These are phyloP conservation scores for Phytophthora pinifolia DNA, from an alignment of 352 stramenopile genomes.

Conservation along the genomic window DNA sequence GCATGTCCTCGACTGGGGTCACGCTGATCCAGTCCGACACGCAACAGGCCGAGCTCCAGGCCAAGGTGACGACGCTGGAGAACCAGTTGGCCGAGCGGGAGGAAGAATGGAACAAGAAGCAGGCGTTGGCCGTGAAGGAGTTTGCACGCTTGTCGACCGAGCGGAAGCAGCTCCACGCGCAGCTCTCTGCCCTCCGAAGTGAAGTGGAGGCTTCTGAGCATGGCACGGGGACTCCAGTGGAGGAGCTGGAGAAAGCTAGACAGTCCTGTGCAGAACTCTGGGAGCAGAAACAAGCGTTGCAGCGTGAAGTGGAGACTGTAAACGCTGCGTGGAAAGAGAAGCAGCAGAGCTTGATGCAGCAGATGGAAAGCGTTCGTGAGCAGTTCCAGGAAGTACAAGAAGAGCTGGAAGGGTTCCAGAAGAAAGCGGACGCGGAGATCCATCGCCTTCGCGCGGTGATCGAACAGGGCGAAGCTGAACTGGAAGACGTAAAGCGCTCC, in stretches of 20 bases:
- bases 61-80: constrained; percentile 33
- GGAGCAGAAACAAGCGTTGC: constrained; percentile 33
- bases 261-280: constrained; percentile 20
- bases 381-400: constrained; percentile 47
- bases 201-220: constrained; percentile 8
- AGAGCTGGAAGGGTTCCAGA: too few species aligned
- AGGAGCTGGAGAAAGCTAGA: constrained; percentile 25
- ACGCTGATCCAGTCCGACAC: constrained; percentile 13
- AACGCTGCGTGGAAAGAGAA: constrained; percentile 40
- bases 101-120: constrained; percentile 29
- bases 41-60: constrained; percentile 29
- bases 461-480: too few species aligned
- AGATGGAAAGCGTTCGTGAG: constrained; percentile 45
- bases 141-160: constrained; percentile 18
- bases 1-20: constrained; percentile 16
- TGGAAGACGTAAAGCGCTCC: constrained; percentile 25
- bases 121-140: constrained; percentile 25
- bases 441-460: too few species aligned
- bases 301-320: constrained; percentile 27
- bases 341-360: constrained; percentile 33
- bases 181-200: constrained; percentile 20
- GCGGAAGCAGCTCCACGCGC: constrained; percentile 20
- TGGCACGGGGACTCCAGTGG: constrained; percentile 8
- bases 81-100: constrained; percentile 34
- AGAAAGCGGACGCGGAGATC: too few species aligned